phyloP scores from a whole-genome alignment of 164 flowering plant species.

The Chimonanthus salicifolius region DNA sequence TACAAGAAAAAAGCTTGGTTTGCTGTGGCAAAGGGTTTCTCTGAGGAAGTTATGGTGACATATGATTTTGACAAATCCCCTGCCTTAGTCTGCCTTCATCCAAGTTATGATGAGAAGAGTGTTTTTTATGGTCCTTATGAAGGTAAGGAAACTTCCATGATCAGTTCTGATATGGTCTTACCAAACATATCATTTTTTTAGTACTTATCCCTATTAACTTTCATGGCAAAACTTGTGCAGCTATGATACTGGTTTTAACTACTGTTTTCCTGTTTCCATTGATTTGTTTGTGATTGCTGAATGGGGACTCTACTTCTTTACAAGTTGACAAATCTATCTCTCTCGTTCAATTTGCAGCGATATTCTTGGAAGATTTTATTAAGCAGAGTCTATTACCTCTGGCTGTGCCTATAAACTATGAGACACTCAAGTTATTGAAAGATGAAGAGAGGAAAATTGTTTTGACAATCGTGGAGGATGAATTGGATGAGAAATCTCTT shows the following conservation, averaged over 20 bases:
- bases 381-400: constrained; percentile 74
- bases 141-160: constrained; percentile 41
- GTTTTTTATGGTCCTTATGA: constrained; percentile 96
- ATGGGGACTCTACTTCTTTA: background rate
- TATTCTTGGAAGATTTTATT: constrained; percentile 68
- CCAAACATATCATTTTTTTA: constrained; percentile 2
- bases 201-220: background rate
- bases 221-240: background rate
- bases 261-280: background rate
- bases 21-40: constrained; percentile 79
- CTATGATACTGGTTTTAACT: too few relatives aligned
- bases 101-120: constrained; percentile 53
- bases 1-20: constrained; percentile 98
- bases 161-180: background rate
- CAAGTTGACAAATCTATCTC: background rate
- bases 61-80: constrained; percentile 95
- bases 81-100: constrained; percentile 74
- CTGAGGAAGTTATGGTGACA: constrained; percentile 65
- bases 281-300: background rate
- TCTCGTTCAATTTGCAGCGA: constrained; percentile 41
- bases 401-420: constrained; percentile 62
- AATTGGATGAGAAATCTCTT: constrained; percentile 50
- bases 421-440: constrained; percentile 62
- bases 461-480: constrained; percentile 72
- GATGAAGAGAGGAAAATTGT: constrained; percentile 85